Conservation (phyloP, 495 filamentous ascomycete species). For the Lasiosphaeria miniovina region DNA sequence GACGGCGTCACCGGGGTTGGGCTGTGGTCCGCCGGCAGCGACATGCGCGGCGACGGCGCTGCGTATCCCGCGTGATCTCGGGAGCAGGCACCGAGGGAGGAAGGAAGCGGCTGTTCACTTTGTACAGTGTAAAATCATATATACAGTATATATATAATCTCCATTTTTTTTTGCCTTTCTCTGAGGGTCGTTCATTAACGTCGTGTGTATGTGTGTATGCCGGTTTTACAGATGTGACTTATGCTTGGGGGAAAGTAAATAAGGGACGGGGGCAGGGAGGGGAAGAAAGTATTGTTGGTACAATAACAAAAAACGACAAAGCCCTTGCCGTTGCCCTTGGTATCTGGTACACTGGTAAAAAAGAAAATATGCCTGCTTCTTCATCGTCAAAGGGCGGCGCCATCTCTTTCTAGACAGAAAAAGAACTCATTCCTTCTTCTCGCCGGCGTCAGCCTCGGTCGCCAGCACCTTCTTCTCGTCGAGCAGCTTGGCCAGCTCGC, state of each 20-base stretch:
- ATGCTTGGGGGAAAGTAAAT: too few relatives aligned
- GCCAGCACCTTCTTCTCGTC: slow-evolving; percentile 81
- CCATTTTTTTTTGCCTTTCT: too few relatives aligned
- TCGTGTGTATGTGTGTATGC: too few relatives aligned
- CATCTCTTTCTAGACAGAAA: neutral
- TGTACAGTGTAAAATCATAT: neutral
- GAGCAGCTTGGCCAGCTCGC: slow-evolving; percentile 84
- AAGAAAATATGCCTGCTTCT: too few relatives aligned
- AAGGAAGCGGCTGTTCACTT: neutral
- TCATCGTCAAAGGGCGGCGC: too few relatives aligned
- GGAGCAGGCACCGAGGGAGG: neutral
- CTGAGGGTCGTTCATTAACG: too few relatives aligned
- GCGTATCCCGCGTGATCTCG: slow-evolving; percentile 59
- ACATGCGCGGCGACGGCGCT: slow-evolving; percentile 82
- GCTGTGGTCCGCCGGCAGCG: slow-evolving; percentile 84
- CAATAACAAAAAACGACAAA: too few relatives aligned
- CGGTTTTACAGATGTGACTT: too few relatives aligned
- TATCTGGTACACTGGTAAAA: too few relatives aligned
- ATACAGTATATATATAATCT: neutral
- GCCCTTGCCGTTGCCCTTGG: too few relatives aligned
- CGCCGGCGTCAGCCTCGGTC: slow-evolving; percentile 7
- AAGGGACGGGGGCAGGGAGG: too few relatives aligned
- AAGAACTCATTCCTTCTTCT: slow-evolving; percentile 17
- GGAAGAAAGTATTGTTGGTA: too few relatives aligned
- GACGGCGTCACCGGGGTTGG: slow-evolving; percentile 66